Conservation (phyloP, 1,284 basidiomycete species). For the Naganishia albida region DNA sequence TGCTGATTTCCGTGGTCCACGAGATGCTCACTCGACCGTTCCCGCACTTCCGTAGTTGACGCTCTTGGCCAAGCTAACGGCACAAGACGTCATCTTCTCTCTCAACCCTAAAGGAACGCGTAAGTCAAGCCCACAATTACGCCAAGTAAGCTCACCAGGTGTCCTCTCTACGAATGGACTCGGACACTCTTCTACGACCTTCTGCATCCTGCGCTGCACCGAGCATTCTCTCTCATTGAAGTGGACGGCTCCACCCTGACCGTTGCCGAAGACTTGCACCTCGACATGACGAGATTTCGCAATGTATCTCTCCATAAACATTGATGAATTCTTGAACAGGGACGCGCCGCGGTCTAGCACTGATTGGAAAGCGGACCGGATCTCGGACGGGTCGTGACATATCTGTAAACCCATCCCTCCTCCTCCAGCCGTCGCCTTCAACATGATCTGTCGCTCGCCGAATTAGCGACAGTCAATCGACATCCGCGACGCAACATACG, state of each 20-base stretch:
- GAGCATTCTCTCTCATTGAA: slow-evolving; percentile 72
- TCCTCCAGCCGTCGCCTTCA: slow-evolving; percentile 70
- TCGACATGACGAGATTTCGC: slow-evolving; percentile 65
- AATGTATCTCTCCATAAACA: slow-evolving; percentile 68
- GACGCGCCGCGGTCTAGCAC: slow-evolving; percentile 38
- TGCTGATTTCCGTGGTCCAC: too few species aligned
- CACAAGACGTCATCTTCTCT: slow-evolving; percentile 38
- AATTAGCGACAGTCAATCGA: too few species aligned
- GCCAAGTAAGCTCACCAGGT: slow-evolving; percentile 54
- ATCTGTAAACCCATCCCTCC: slow-evolving; percentile 71
- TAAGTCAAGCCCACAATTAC: slow-evolving; percentile 53
- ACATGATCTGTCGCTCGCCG: slow-evolving; percentile 52
- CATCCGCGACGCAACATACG: slow-evolving; percentile 33
- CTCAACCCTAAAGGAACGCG: slow-evolving; percentile 35
- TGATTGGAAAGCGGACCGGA: slow-evolving; percentile 36
- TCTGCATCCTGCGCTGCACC: slow-evolving; percentile 70
- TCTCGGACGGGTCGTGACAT: slow-evolving; percentile 49
- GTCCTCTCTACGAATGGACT: slow-evolving; percentile 28
- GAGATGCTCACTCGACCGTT: slow-evolving; percentile 50
- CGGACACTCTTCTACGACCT: slow-evolving; percentile 68
- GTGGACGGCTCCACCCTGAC: slow-evolving; percentile 61
- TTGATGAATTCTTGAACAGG: slow-evolving; percentile 61
- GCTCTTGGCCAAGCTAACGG: slow-evolving; percentile 37
- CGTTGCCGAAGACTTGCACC: slow-evolving; percentile 71
- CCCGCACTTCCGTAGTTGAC: slow-evolving; percentile 40